Evolutionary conservation across 257 asterid species (phyloP).

Genomic region (Coffea canephora): DNA sequence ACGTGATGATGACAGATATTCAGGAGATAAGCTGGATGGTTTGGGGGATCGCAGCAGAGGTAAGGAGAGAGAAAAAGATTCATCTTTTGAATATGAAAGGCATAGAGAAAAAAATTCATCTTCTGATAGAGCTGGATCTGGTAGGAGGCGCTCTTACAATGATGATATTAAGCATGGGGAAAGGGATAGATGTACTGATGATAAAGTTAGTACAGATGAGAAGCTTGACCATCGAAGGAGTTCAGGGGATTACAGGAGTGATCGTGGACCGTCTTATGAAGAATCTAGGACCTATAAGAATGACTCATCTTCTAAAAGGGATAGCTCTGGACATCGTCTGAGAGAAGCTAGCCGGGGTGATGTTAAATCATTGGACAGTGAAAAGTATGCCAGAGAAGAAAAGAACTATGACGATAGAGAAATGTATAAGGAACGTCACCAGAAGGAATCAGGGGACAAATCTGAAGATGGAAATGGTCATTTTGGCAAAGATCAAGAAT

Average conservation of each 20-base stretch:
- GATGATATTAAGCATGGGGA: conserved; percentile 41
- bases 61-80: conserved; percentile 25
- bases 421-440: conserved; percentile 34
- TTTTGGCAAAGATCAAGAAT: conserved; percentile 40
- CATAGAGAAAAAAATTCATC: conserved; percentile 35
- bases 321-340: conserved; percentile 40
- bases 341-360: conserved; percentile 52
- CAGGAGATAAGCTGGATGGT: conserved; percentile 50
- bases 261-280: conserved; percentile 50
- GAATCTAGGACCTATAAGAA: conserved; percentile 42
- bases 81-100: conserved; percentile 15
- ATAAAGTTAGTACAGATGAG: conserved; percentile 45
- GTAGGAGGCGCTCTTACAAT: conserved; percentile 41
- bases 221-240: conserved; percentile 42
- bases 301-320: conserved; percentile 50
- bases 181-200: conserved; percentile 41
- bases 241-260: conserved; percentile 34
- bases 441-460: conserved; percentile 32
- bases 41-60: conserved; percentile 48
- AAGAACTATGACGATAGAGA: conserved; percentile 40
- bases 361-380: conserved; percentile 36
- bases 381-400: conserved; percentile 38
- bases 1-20: conserved; percentile 42
- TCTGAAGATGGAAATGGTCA: conserved; percentile 32
- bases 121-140: conserved; percentile 57